Conservation (phyloP, 352 stramenopile genomes). For the Pythium brachiatum region DNA sequence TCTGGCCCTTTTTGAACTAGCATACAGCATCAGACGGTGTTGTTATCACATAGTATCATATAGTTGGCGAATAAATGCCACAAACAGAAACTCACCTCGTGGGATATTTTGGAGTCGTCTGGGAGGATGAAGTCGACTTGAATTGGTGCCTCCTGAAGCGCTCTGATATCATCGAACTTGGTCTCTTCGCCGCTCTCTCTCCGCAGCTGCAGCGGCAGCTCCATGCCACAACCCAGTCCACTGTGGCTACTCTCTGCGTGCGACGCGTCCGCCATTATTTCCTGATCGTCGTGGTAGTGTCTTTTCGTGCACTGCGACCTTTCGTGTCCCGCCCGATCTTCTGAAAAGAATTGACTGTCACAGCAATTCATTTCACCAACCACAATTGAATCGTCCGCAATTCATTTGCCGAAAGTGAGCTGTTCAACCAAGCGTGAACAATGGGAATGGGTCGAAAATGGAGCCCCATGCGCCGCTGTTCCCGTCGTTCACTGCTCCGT, state of each 20-base stretch:
- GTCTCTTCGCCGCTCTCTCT: constrained; percentile 29
- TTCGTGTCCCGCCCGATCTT: background rate
- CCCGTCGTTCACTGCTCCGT: constrained; percentile 39
- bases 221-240: background rate
- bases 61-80: no score
- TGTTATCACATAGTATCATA: no score
- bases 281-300: background rate
- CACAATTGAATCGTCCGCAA: constrained; percentile 17
- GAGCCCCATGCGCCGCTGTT: constrained; percentile 26
- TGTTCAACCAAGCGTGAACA: background rate
- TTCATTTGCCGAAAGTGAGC: constrained; percentile 14
- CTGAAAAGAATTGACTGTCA: no score
- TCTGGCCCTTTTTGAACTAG: constrained; percentile 74
- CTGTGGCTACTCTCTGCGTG: background rate
- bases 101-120: constrained; percentile 49
- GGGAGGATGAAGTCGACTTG: constrained; percentile 54
- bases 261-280: background rate
- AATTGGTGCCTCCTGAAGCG: constrained; percentile 56
- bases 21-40: background rate
- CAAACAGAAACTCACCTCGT: constrained; percentile 29
- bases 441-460: constrained; percentile 8
- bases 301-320: background rate
- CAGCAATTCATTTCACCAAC: constrained; percentile 6
- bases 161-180: constrained; percentile 61
- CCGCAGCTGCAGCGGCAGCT: constrained; percentile 12